These are phyloP conservation scores for Claviceps citrina DNA, from an alignment of 2,329 filamentous ascomycete genomes.

Conservation along the genomic window DNA sequence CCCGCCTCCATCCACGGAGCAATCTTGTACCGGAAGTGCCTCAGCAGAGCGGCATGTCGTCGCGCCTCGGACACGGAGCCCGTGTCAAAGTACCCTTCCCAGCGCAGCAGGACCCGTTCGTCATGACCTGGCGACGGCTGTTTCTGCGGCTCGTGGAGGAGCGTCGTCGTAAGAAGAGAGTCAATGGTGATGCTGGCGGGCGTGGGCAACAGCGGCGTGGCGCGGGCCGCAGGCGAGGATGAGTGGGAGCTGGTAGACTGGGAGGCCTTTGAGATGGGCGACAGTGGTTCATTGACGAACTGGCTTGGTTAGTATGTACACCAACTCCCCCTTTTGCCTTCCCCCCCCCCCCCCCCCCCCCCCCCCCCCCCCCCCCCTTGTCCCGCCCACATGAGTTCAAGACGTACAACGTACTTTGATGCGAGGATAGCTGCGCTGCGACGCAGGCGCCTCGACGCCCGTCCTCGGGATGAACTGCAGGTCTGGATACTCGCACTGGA, in stretches of 20 bases:
- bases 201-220: neutral
- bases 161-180: conserved; percentile 1
- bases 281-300: conserved; percentile 3
- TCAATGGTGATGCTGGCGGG: conserved; percentile 1
- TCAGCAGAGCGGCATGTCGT: conserved; percentile 6
- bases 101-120: conserved; percentile 5
- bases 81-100: conserved; percentile 10
- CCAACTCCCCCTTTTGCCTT: neutral
- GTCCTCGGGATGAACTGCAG: conserved; percentile 6
- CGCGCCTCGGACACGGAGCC: neutral
- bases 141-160: neutral
- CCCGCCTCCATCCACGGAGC: conserved; percentile 11
- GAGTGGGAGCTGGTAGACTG: neutral
- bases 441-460: neutral
- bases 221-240: neutral
- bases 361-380: too few species aligned
- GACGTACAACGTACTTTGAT: conserved; percentile 6
- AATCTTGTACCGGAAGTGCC: conserved; percentile 11
- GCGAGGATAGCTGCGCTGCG: conserved; percentile 1
- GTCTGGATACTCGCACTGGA: conserved; percentile 7
- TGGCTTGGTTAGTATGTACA: too few species aligned
- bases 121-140: neutral
- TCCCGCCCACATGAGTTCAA: too few species aligned
- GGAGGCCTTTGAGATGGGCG: neutral
- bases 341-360: neutral